phyloP scores from a whole-genome alignment of 352 stramenopile genomes.

The Phytopythium aichiense region DNA sequence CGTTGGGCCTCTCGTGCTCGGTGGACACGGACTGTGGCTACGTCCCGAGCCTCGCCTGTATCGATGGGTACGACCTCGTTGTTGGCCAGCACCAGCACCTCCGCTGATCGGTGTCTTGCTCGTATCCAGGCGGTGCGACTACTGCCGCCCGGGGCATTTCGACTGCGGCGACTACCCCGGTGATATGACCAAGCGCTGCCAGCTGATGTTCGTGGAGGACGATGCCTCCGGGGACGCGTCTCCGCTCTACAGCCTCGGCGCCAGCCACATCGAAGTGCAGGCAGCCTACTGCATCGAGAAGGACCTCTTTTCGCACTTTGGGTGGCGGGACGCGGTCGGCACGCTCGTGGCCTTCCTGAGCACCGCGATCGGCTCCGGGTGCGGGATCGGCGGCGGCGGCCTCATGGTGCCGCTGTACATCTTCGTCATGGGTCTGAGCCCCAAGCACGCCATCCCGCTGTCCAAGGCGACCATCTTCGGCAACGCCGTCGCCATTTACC shows the following conservation, averaged over 20 bases:
- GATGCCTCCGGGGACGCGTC: slow-evolving; percentile 30
- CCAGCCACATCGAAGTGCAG: slow-evolving; percentile 22
- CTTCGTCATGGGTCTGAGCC: slow-evolving; percentile 89
- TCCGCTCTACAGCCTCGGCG: slow-evolving; percentile 26
- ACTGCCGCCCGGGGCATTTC: slow-evolving; percentile 41
- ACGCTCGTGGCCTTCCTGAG: slow-evolving; percentile 76
- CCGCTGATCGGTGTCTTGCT: not conserved
- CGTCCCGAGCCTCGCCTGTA: slow-evolving; percentile 64
- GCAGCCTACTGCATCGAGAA: slow-evolving; percentile 79
- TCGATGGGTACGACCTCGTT: slow-evolving; percentile 25
- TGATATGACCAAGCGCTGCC: slow-evolving; percentile 61
- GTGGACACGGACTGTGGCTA: slow-evolving; percentile 65
- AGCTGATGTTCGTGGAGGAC: slow-evolving; percentile 30
- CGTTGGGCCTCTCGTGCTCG: slow-evolving; percentile 40
- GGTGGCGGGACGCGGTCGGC: slow-evolving; percentile 56
- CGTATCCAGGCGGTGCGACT: slow-evolving; percentile 36
- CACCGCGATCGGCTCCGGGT: slow-evolving; percentile 88
- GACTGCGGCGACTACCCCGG: slow-evolving; percentile 46
- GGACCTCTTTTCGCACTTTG: slow-evolving; percentile 75
- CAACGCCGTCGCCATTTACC: slow-evolving; percentile 92
- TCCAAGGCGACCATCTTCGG: slow-evolving; percentile 97
- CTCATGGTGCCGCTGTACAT: slow-evolving; percentile 98
- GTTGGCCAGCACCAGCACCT: not conserved
- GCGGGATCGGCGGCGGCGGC: slow-evolving; percentile 92
- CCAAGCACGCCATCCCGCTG: slow-evolving; percentile 96